A percentile compares a stretch with the other conserved stretches of the same genome.
Conservation (phyloP, 1,284 basidiomycete genomes). For the Anthracocystis walkeri region DNA sequence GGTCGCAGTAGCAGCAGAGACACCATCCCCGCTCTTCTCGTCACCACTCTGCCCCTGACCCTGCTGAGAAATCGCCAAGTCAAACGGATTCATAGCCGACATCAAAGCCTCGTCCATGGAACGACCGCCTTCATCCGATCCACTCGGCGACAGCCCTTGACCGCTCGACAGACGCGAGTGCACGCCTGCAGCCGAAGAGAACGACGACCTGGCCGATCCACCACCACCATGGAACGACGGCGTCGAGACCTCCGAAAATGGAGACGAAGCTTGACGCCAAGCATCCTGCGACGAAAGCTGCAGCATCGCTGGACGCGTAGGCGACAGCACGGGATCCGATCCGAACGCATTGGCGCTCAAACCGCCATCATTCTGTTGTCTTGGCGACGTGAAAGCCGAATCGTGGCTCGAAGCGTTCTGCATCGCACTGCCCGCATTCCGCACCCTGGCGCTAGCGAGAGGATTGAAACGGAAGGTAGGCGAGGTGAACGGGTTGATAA, state of each 20-base stretch:
- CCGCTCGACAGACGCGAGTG: slow-evolving; percentile 31
- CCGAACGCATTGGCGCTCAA: slow-evolving; percentile 1
- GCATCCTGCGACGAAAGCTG: slow-evolving; percentile 27
- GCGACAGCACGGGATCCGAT: slow-evolving; percentile 15
- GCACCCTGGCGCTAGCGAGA: slow-evolving; percentile 10
- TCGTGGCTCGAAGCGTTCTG: slow-evolving; percentile 18
- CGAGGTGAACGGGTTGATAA: slow-evolving; percentile 41
- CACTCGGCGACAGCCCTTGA: slow-evolving; percentile 28
- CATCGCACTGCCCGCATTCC: slow-evolving; percentile 11
- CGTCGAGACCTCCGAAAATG: slow-evolving; percentile 46
- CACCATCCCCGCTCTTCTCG: background rate
- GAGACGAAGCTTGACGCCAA: slow-evolving; percentile 47
- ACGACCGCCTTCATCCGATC: slow-evolving; percentile 13
- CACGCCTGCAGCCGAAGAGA: slow-evolving; percentile 35
- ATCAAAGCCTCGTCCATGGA: slow-evolving; percentile 39
- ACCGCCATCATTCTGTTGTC: slow-evolving; percentile 8
- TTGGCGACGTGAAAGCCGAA: slow-evolving; percentile 11
- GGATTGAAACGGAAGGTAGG: slow-evolving; percentile 40
- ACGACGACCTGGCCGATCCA: slow-evolving; percentile 43
- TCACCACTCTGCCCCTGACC: slow-evolving; percentile 2
- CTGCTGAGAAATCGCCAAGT: slow-evolving; percentile 33
- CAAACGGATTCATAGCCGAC: slow-evolving; percentile 42
- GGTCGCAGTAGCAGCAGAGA: background rate
- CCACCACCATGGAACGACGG: slow-evolving; percentile 35
- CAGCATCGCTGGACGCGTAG: slow-evolving; percentile 14